Evolutionary conservation across 768 basidiomycete species (phyloP), one percentile per base, ranked within the genome.

Genomic region (Galerina marginata): DNA sequence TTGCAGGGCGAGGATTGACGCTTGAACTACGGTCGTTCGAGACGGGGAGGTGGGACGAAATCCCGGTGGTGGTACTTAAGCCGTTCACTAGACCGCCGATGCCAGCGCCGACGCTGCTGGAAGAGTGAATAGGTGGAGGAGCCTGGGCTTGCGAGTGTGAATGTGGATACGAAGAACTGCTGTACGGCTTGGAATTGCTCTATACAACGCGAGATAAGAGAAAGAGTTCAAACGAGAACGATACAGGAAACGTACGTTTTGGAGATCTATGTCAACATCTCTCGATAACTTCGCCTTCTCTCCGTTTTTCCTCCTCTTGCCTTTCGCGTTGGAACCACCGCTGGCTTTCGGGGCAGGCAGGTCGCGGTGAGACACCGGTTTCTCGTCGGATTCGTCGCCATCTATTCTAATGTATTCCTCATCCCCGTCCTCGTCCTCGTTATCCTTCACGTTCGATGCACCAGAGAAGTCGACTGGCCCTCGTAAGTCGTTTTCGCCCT

Each of bases 401-500:
- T 20, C 20, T 1, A 20, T 20, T 5, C 60, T 55, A 50, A 64
- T 60, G 9, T 60, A 69, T 4, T 70, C 72, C n/a, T 73, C 72
- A 7, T 69, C 74, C 9, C 69, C 73, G 38, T 66, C 73, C 3
- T 74, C 74, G 0, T 53, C 74, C 15, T 63, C 56, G 26, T 72
- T 72, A 15, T 74, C 72, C n/a, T 67, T 58, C 63, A 59, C 65
- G 12, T 70, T 74, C 3, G 20, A 20, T 20, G 20, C 20, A 20
- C 20, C 20, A 20, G 73, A 72, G 63, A 77, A 79, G 60, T 79
- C 77, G 20, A 54, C 56, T 1, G 78, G 77, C 1, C 72, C 75
- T 48, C 72, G 70, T 10, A 71, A 61, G 55, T 78, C 78, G 46
- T 68, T 68, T 40, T 79, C 78, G 43, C 78, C 78, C 42, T 72